Base-by-base conservation (phyloP, 1,284 basidiomycete species). In the Cutaneotrichosporon spelunceum region DNA sequence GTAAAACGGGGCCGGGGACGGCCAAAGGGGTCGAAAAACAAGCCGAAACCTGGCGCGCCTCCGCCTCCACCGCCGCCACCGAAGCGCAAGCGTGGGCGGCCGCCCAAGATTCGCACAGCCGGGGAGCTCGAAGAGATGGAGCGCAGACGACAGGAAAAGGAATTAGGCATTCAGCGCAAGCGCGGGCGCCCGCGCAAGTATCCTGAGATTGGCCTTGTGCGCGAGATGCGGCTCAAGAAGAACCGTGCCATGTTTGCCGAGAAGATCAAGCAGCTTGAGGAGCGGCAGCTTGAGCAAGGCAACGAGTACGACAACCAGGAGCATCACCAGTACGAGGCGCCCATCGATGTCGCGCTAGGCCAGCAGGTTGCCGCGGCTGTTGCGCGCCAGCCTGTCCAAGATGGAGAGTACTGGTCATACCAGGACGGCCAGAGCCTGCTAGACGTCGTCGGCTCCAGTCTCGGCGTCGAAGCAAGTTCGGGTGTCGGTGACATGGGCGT, bases 191-290 rank as follows among this genome's bases (percentile, higher is more conserved):
- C 76, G 11, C 61, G 76, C 23, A 76, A 76, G 61, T 78, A 71
- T 57, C 74, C 74, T 10, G 76, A 74, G 30, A 59, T 67, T 29
- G 73, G 71, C 26, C 65, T 76, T 11, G 74, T 78, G 11, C 64
- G 76, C 21, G 74, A 78, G 54, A 75, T 78, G 73, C 65, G 76
- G 23, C 63, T 78, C 62, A 76, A 73, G 67, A 71, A 71, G 70
- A 76, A 78, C 56, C 55, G 74, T 27, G 66, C 62, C 19, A 68
- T 71, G 50, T 72, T 70, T 39, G 67, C 66, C 30, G 70, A 73
- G 56, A 62, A 74, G 49, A 61, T 74, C 14, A 55, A 66, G 19
- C 26, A 63, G 36, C 54, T 69, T 24, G 65, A 69, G 47, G 66
- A 67, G n/a, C 29, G n/a, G 42, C 36, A 33, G 42, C 29, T 9